Percentiles rank a stretch among this genome's conserved stretches.
Conservation (phyloP, 202 grass and related monocot genomes). For the Miscanthus sacchariflorus region DNA sequence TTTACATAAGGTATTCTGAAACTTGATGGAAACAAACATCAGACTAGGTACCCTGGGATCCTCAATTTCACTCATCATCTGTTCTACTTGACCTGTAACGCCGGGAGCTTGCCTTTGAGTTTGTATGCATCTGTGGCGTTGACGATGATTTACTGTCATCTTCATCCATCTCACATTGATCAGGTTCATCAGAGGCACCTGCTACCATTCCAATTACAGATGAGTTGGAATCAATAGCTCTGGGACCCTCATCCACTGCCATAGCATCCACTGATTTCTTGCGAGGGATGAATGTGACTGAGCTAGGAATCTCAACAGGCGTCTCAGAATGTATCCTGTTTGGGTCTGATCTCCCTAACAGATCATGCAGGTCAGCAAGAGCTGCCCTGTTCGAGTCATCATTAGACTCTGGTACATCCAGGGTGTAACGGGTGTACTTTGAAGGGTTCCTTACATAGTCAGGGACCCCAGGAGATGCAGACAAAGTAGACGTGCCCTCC, state of each 20-base stretch:
- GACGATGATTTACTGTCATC: slow-evolving; percentile 47
- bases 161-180: slow-evolving; percentile 84
- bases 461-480: slow-evolving; percentile 56
- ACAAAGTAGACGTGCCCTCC: slow-evolving; percentile 33
- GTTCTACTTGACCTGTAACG: slow-evolving; percentile 56
- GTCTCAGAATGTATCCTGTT: slow-evolving; percentile 47
- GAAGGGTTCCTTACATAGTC: slow-evolving; percentile 89
- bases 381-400: slow-evolving; percentile 75
- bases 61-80: slow-evolving; percentile 47
- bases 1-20: slow-evolving; percentile 27
- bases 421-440: slow-evolving; percentile 86
- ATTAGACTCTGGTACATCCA: slow-evolving; percentile 57
- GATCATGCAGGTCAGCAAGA: slow-evolving; percentile 73
- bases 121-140: slow-evolving; percentile 36
- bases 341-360: slow-evolving; percentile 62
- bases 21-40: slow-evolving; percentile 34
- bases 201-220: slow-evolving; percentile 52
- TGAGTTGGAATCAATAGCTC: slow-evolving; percentile 39
- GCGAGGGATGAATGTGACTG: slow-evolving; percentile 74
- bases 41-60: background rate
- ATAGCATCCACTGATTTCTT: slow-evolving; percentile 81
- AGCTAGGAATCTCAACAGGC: slow-evolving; percentile 65
- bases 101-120: slow-evolving; percentile 41
- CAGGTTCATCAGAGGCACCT: slow-evolving; percentile 58
- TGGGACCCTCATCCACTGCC: slow-evolving; percentile 63